Evolutionary conservation across 2,329 filamentous ascomycete genomes (phyloP).

Genomic region (Botrytis pseudocinerea): DNA sequence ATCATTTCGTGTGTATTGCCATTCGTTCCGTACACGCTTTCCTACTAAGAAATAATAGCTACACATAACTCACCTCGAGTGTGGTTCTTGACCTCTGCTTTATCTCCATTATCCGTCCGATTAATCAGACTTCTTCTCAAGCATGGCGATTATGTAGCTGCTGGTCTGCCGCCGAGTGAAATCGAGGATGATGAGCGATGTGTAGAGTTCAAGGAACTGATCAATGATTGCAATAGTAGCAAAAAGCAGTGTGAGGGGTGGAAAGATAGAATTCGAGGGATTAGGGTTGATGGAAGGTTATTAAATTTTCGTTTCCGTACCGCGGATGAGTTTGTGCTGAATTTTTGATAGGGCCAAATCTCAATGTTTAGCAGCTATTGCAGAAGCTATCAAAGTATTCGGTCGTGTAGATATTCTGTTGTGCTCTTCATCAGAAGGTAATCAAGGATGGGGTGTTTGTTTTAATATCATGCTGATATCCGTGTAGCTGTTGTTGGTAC

Average conservation of each 20-base stretch:
- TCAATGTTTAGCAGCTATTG: constrained; percentile 65
- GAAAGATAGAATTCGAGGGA: constrained; percentile 72
- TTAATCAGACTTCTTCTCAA: constrained; percentile 77
- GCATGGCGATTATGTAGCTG: constrained; percentile 90
- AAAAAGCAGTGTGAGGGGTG: constrained; percentile 71
- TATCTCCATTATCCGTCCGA: constrained; percentile 81
- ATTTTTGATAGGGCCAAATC: constrained; percentile 39
- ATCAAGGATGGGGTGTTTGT: constrained; percentile 17
- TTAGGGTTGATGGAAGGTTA: constrained; percentile 59
- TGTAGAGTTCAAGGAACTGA: constrained; percentile 76
- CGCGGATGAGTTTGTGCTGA: not conserved
- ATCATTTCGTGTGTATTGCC: constrained; percentile 36
- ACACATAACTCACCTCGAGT: constrained; percentile 76
- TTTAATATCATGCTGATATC: not conserved
- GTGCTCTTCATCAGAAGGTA: constrained; percentile 85
- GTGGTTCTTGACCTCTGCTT: constrained; percentile 87
- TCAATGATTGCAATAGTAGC: constrained; percentile 65
- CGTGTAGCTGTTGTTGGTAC: constrained; percentile 76
- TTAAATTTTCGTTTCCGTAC: not conserved
- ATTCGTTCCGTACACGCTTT: not conserved
- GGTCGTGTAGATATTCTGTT: constrained; percentile 86
- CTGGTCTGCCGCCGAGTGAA: constrained; percentile 76
- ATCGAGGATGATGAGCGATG: constrained; percentile 75
- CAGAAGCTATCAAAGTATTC: constrained; percentile 81
- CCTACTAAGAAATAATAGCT: constrained; percentile 39